Base-by-base conservation (phyloP, 495 filamentous ascomycete species). In the Penicillium bialowiezense region DNA sequence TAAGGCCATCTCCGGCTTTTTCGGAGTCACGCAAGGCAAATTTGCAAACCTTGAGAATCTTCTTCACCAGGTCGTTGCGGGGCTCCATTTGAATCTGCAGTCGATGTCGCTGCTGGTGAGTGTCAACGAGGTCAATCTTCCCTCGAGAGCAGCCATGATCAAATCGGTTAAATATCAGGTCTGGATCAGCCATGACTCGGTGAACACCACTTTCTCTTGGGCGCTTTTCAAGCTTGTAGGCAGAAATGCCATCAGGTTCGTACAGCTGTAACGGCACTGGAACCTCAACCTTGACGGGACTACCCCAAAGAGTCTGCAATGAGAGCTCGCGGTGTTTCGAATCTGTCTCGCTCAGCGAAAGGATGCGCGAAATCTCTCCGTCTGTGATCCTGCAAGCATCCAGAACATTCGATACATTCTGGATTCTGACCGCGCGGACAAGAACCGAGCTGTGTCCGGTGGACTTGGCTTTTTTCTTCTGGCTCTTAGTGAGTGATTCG, bases 341-440 rank as follows among this genome's bases (percentile, higher is more conserved):
- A n/a, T 74, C 76, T 20, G 78, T 78, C 47, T 82, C 76, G n/a
- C 79, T 84, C 15, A 95, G 72, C 19, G 87, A 80, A 12, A 92
- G 66, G 33, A 92, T 81, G 29, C 83, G 79, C 10, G 86, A 83
- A 19, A 83, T 69, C 0, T 75, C 75, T 9, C 85, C 82, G 66
- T 93, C 89, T 4, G 78, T 73, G 44, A 93, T 63, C 58, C 82
- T 88, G 56, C 85, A 88, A 20, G 86, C 87, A 68, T 93, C 89
- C 29, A 84, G 76, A 4, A 92, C 78, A 49, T 81, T 82, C 18
- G 72, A 58, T 13, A 61, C 58, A 55, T 72, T 65, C 33, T 72
- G 71, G 20, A 75, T 64, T 10, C 65, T 62, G 14, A 64, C 64
- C 34, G 71, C 66, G 23, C 74, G 71, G 15, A 76, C 66, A 5